Percentiles rank a stretch among this genome's conserved stretches.
Conservation (phyloP, 805 yeast species). For the Starmerella bombi region DNA sequence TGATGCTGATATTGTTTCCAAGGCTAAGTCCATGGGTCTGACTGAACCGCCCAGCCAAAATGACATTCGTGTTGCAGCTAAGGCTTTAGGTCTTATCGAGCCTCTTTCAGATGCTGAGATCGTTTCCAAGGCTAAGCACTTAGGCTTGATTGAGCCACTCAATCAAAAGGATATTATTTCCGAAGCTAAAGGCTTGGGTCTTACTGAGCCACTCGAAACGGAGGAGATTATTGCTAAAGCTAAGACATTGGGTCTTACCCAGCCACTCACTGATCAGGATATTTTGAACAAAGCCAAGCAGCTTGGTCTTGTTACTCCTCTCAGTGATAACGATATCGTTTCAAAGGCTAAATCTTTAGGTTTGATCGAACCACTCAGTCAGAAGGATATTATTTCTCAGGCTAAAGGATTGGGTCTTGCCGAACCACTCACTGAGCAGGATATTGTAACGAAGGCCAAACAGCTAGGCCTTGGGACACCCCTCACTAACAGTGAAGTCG, state of each 20-base stretch:
- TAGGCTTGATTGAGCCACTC: slow-evolving; percentile 15
- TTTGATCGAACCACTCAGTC: slow-evolving; percentile 10
- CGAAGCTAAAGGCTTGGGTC: slow-evolving; percentile 21
- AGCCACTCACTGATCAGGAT: slow-evolving; percentile 30
- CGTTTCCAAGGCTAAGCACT: slow-evolving; percentile 3
- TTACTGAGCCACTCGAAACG: slow-evolving; percentile 14
- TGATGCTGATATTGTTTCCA: slow-evolving; percentile 35
- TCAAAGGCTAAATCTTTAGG: slow-evolving; percentile 50
- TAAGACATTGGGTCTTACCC: slow-evolving; percentile 57
- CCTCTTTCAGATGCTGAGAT: slow-evolving; percentile 7
- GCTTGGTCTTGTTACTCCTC: slow-evolving; percentile 8
- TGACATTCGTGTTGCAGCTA: slow-evolving; percentile 10
- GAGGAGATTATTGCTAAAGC: slow-evolving; percentile 42
- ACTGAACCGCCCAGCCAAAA: slow-evolving; percentile 11
- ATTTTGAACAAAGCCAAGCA: slow-evolving; percentile 7
- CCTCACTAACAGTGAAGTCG: background rate
- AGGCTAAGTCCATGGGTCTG: slow-evolving; percentile 22
- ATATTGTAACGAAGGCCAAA: slow-evolving; percentile 3
- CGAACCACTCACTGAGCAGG: slow-evolving; percentile 9
- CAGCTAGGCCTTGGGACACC: slow-evolving; percentile 17
- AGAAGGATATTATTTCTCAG: slow-evolving; percentile 2
- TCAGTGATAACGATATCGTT: slow-evolving; percentile 5
- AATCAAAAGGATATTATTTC: slow-evolving; percentile 5
- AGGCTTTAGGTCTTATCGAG: slow-evolving; percentile 10
- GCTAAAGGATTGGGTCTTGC: slow-evolving; percentile 6